Conservation (phyloP, 176 grass and related monocot genomes). For the Hsuehochloa calcarea region DNA sequence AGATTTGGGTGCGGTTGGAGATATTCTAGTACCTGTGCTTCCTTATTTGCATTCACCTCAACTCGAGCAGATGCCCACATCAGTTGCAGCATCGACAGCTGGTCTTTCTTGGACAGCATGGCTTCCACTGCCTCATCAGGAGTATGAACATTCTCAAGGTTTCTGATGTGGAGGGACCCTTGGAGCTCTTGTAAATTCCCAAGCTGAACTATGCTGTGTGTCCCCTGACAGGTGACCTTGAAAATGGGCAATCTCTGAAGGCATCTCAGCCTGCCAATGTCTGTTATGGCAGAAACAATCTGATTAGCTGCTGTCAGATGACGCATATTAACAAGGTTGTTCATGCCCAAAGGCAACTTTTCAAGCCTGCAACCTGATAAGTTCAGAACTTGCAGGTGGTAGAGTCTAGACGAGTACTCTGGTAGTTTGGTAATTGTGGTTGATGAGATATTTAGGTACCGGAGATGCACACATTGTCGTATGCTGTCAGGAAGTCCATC, state of each 20-base stretch:
- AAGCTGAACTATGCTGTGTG: slow-evolving; percentile 37
- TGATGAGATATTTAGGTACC: slow-evolving; percentile 42
- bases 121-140: slow-evolving; percentile 34
- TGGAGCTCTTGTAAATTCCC: slow-evolving; percentile 38
- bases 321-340: slow-evolving; percentile 44
- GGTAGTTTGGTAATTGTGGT: slow-evolving; percentile 15
- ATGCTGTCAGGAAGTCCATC: slow-evolving; percentile 29
- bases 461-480: slow-evolving; percentile 38
- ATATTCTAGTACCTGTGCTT: slow-evolving; percentile 29
- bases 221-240: slow-evolving; percentile 28
- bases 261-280: slow-evolving; percentile 41
- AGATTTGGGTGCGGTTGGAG: slow-evolving; percentile 37
- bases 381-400: slow-evolving; percentile 46
- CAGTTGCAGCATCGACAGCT: slow-evolving; percentile 30
- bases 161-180: slow-evolving; percentile 37
- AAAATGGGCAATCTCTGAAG: slow-evolving; percentile 44
- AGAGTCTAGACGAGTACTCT: slow-evolving; percentile 36
- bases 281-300: slow-evolving; percentile 27
- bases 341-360: slow-evolving; percentile 30
- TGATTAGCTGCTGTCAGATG: slow-evolving; percentile 30
- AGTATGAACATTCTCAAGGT: slow-evolving; percentile 39
- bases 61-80: slow-evolving; percentile 3
- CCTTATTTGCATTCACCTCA: neutral
- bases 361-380: slow-evolving; percentile 30
- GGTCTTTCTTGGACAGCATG: slow-evolving; percentile 35